Evolutionary conservation across 768 basidiomycete species (phyloP).

Genomic region (Holtermannia corniformis): DNA sequence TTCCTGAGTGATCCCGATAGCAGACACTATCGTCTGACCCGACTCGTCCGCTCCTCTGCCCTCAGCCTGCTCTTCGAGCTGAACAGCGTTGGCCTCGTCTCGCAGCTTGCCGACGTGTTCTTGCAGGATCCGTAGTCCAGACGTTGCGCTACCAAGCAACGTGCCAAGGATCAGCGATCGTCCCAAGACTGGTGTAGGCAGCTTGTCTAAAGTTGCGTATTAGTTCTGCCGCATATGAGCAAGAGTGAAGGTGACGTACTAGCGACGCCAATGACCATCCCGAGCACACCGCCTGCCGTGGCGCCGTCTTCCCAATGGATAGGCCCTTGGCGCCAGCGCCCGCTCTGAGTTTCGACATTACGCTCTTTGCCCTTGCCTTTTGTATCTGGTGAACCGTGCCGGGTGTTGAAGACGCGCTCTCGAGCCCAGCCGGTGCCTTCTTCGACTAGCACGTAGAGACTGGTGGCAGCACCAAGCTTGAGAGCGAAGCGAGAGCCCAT

Average conservation of each 20-base stretch:
- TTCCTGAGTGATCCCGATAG: background rate
- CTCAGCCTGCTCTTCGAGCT: too few species aligned
- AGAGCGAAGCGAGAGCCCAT: slow-evolving; percentile 30
- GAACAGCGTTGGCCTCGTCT: background rate
- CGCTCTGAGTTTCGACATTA: slow-evolving; percentile 2
- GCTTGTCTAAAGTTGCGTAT: slow-evolving; percentile 15
- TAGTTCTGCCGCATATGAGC: too few species aligned
- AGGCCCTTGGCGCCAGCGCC: slow-evolving; percentile 21
- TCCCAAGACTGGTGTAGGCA: slow-evolving; percentile 29
- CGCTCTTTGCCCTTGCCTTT: slow-evolving; percentile 1
- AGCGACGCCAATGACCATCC: slow-evolving; percentile 17
- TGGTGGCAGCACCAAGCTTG: slow-evolving; percentile 30
- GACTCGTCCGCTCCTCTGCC: background rate
- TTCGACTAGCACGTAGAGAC: slow-evolving; percentile 24
- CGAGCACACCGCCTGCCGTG: slow-evolving; percentile 27
- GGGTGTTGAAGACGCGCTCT: slow-evolving; percentile 12
- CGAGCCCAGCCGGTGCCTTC: slow-evolving; percentile 25
- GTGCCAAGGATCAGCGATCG: slow-evolving; percentile 31
- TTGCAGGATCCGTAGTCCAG: slow-evolving; percentile 18
- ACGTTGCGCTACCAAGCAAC: slow-evolving; percentile 22
- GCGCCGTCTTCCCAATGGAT: slow-evolving; percentile 32
- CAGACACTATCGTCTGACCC: background rate
- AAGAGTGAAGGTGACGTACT: slow-evolving; percentile 18
- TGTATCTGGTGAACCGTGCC: background rate
- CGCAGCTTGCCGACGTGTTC: slow-evolving; percentile 14